Base-by-base conservation (phyloP, 495 filamentous ascomycete species). In the Podospora sp. region DNA sequence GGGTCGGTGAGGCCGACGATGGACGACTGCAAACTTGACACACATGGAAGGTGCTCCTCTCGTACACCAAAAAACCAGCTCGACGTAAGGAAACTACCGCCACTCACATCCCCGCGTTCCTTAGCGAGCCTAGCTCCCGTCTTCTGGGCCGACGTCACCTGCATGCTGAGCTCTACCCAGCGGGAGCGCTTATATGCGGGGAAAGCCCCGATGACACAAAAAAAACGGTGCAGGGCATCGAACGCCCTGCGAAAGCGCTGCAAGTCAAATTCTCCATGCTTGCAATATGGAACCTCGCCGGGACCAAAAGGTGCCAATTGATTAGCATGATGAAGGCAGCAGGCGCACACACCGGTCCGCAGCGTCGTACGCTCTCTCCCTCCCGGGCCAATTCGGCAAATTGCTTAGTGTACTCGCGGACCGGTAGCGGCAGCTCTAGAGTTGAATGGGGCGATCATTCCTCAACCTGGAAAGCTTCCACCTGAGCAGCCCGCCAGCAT, bases 91-190 rank as follows among this genome's bases (percentile, higher is more conserved):
- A n/a, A n/a, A n/a, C n/a, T n/a, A n/a, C n/a, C n/a, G n/a, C n/a
- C n/a, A n/a, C n/a, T 36, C 33, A 36, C 27, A 6, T 25, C 57
- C 16, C 18, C 18, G 22, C 25, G 18, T 60, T 29, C 64, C 64
- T 56, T 56, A 36, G 55, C 33, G 12, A 60, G 55, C 21, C 21
- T 22, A 50, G 22, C 18, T 60, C 18, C 59, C 50, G 26, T 27
- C 46, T 29, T n/a, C 25, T 26, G 11, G 7, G 11, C 33, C 69
- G 70, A 72, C 70, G 70, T 72, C 70, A 72, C 70, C 6, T 36
- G 6, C 33, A 12, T n/a, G n/a, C n/a, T n/a, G n/a, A n/a, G 33
- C 33, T 36, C 33, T 36, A 36, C 12, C 40, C 65, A 21, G 26
- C 26, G 57, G 26, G 33, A 46, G 49, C 40, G 40, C 12, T 68